Percentiles rank a stretch among this genome's conserved stretches.
phyloP scores from a whole-genome alignment of 148 eudicot species.

The Euryodendron excelsum region DNA sequence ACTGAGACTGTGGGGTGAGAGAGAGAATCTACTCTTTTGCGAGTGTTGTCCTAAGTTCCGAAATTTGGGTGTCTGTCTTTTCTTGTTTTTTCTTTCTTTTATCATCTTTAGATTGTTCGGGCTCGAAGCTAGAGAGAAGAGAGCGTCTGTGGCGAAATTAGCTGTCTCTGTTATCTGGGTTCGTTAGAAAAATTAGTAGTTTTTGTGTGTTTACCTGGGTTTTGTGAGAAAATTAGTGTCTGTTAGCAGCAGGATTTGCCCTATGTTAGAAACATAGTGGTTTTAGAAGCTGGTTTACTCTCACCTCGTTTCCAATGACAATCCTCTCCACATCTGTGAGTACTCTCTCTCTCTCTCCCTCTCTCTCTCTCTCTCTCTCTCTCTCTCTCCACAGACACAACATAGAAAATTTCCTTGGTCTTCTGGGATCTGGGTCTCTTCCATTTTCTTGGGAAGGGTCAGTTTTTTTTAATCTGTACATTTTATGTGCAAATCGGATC shows the following conservation, averaged over 20 bases:
- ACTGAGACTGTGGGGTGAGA: no score
- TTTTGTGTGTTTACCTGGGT: slow-evolving; percentile 12
- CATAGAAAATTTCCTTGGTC: neutral
- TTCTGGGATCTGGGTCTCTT: slow-evolving; percentile 7
- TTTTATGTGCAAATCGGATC: neutral
- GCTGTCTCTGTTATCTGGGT: neutral
- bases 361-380: neutral
- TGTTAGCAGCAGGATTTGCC: slow-evolving; percentile 8
- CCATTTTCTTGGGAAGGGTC: neutral
- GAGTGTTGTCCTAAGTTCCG: no score
- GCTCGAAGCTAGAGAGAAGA: slow-evolving; percentile 1
- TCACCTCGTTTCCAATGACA: slow-evolving; percentile 1
- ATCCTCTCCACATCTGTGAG: slow-evolving; percentile 14
- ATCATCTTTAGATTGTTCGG: neutral
- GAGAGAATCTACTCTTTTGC: no score
- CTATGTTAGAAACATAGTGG: neutral
- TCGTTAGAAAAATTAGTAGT: no score
- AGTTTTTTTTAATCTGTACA: neutral
- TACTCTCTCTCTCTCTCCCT: slow-evolving; percentile 13
- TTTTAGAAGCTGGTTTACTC: neutral
- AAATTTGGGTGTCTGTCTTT: neutral
- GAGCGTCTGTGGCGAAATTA: no score
- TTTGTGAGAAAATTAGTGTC: slow-evolving; percentile 9
- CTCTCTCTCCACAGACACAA: neutral
- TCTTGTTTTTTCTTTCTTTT: neutral